A percentile compares a stretch with the other conserved stretches of the same genome.
Conservation (phyloP, 768 basidiomycete genomes). For the Lactarius akahatsu region DNA sequence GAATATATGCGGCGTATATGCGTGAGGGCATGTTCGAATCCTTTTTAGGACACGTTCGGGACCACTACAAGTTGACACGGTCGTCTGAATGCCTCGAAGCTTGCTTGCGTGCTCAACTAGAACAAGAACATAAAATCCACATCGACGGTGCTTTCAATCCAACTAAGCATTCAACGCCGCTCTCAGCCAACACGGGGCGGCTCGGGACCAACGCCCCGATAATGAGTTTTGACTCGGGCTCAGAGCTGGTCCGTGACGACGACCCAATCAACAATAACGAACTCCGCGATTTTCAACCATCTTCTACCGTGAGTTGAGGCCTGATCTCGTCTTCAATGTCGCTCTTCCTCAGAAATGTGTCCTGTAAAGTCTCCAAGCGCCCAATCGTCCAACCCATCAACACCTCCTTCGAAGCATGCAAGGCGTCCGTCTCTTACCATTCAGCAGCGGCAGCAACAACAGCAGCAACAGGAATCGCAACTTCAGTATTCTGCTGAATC, state of each 20-base stretch:
- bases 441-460: slow-evolving; percentile 7
- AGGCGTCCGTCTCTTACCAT: slow-evolving; percentile 17
- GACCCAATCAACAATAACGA: slow-evolving; percentile 6
- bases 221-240: slow-evolving; percentile 18
- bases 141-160: slow-evolving; percentile 19
- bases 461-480: slow-evolving; percentile 3
- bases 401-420: slow-evolving; percentile 9
- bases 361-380: slow-evolving; percentile 24
- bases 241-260: slow-evolving; percentile 9
- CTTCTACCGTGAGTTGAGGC: slow-evolving; percentile 24
- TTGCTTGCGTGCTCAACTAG: slow-evolving; percentile 12
- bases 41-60: not conserved
- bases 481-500: slow-evolving; percentile 28
- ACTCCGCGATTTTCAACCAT: slow-evolving; percentile 11
- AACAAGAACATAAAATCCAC: slow-evolving; percentile 7
- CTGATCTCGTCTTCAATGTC: slow-evolving; percentile 27
- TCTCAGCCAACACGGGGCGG: slow-evolving; percentile 25
- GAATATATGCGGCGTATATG: not conserved
- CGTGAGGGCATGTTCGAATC: not conserved
- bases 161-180: slow-evolving; percentile 25
- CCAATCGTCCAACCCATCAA: slow-evolving; percentile 5
- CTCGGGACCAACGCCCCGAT: slow-evolving; percentile 11
- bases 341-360: slow-evolving; percentile 20
- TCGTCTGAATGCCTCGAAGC: not conserved
- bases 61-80: not conserved